These are phyloP conservation scores for Leishmania aethiopica DNA, from an alignment of 208 protist species.

Conservation along the genomic window DNA sequence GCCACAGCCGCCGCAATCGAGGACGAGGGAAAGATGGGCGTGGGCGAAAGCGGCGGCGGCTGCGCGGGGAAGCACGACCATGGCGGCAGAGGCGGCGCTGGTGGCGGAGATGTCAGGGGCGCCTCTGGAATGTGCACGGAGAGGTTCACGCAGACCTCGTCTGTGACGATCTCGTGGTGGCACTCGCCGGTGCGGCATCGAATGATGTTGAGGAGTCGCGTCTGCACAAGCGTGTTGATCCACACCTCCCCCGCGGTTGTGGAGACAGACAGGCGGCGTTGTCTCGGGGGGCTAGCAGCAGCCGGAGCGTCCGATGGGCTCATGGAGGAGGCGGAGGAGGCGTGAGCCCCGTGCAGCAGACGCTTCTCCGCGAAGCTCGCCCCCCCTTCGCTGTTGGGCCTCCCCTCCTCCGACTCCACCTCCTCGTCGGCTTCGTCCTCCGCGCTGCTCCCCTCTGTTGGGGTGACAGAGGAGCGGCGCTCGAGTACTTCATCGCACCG, in stretches of 20 bases:
- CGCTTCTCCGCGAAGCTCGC: not conserved
- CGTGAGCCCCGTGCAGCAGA: not conserved
- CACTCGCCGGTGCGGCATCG: slow-evolving; percentile 64
- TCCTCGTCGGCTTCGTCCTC: not conserved
- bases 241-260: slow-evolving; percentile 39
- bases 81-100: not conserved
- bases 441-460: not conserved
- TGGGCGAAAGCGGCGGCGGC: not conserved
- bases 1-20: not conserved
- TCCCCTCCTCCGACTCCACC: not conserved
- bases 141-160: slow-evolving; percentile 75
- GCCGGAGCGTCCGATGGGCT: not conserved
- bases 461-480: not conserved
- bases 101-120: not conserved
- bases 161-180: slow-evolving; percentile 74
- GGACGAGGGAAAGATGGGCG: not conserved
- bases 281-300: not conserved
- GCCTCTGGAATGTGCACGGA: slow-evolving; percentile 40
- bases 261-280: slow-evolving; percentile 10
- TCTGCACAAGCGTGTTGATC: slow-evolving; percentile 68
- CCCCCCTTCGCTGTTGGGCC: not conserved
- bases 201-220: slow-evolving; percentile 80
- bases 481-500: slow-evolving; percentile 15
- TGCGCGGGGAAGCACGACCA: not conserved
- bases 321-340: not conserved